These are phyloP conservation scores for Mycena crocata DNA, from an alignment of 768 basidiomycete genomes.

Conservation along the genomic window DNA sequence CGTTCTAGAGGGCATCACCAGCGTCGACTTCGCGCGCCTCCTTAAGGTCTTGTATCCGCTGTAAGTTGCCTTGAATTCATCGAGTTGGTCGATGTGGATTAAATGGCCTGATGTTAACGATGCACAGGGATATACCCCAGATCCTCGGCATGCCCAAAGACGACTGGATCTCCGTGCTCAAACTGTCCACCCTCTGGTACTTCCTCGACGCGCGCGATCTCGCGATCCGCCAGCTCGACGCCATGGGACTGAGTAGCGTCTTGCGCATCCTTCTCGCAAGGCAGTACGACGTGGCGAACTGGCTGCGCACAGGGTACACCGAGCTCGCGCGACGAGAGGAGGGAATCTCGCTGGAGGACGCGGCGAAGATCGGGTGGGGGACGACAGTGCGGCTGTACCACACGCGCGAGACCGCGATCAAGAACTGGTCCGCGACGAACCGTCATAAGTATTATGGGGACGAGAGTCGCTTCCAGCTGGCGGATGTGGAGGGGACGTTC, in stretches of 20 bases:
- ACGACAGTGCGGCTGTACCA: conserved; percentile 18
- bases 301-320: conserved; percentile 46
- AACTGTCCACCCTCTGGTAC: conserved; percentile 47
- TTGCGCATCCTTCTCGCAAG: conserved; percentile 46
- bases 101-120: neutral
- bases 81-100: neutral
- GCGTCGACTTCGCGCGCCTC: conserved; percentile 38
- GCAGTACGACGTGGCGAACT: conserved; percentile 43
- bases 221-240: conserved; percentile 40
- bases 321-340: conserved; percentile 37
- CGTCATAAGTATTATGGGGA: no score
- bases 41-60: conserved; percentile 40
- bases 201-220: conserved; percentile 35
- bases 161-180: conserved; percentile 44
- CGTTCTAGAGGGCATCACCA: conserved; percentile 39
- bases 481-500: neutral
- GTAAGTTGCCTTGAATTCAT: conserved; percentile 39
- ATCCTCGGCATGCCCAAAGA: conserved; percentile 28
- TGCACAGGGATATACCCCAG: neutral
- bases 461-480: neutral
- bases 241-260: conserved; percentile 27
- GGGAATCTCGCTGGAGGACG: conserved; percentile 33
- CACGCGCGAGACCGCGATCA: conserved; percentile 11
- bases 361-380: conserved; percentile 21
- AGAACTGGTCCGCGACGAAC: neutral